These are phyloP conservation scores for Oryza punctata DNA, from an alignment of 176 grass and related monocot genomes.

Conservation along the genomic window DNA sequence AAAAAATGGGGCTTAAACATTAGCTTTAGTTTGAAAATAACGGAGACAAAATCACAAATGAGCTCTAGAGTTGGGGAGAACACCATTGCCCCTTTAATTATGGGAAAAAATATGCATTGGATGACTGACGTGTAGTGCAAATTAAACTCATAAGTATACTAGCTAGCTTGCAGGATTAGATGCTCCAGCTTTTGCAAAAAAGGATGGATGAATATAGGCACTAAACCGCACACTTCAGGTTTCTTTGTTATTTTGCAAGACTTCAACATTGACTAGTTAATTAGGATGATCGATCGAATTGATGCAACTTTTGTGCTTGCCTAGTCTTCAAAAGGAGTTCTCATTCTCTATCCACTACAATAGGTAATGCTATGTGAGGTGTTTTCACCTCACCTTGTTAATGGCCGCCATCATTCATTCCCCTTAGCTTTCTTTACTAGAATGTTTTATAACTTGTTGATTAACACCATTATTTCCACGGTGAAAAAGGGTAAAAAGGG, in stretches of 20 bases:
- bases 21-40: too few relatives aligned
- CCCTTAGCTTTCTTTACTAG: not conserved
- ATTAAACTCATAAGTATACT: not conserved
- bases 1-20: too few relatives aligned
- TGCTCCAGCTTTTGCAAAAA: not conserved
- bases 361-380: conserved; percentile 64
- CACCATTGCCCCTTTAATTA: too few relatives aligned
- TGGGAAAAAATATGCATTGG: not conserved
- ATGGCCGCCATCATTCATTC: conserved; percentile 44
- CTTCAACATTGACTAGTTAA: not conserved
- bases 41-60: too few relatives aligned
- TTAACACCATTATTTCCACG: not conserved
- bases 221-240: not conserved
- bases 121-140: not conserved
- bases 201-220: conserved; percentile 6
- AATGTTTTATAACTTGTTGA: not conserved
- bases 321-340: conserved; percentile 55
- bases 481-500: not conserved
- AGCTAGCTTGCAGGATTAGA: not conserved
- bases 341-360: conserved; percentile 55
- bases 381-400: conserved; percentile 38
- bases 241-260: not conserved
- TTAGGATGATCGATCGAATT: not conserved
- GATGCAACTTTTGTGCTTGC: conserved; percentile 22
- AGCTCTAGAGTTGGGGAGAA: too few relatives aligned